Evolutionary conservation across 305 asterid species (phyloP), one percentile per base, ranked within the genome.

Genomic region (Stenogyne calaminthoides): DNA sequence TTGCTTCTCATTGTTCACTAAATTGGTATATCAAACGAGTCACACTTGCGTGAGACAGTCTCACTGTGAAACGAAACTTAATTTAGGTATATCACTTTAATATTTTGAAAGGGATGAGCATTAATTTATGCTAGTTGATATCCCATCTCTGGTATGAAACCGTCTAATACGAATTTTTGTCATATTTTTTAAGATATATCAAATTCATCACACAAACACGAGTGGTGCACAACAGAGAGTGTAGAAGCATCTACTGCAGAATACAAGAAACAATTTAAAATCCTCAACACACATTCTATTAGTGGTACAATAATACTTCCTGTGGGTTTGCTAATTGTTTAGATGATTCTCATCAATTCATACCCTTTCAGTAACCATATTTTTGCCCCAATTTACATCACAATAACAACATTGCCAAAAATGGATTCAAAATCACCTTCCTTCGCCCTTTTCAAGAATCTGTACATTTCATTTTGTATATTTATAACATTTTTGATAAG

Each of bases 381-480:
- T 9, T n/a, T 8, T 9, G 6, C 60, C 59, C 64, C 49, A 32
- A 51, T 47, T 52, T 72, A 59, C 71, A 73, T 47, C 40, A 44
- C 3, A 18, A 18, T 47, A 67, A 54, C 1, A 18, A 18, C 29
- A 67, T 72, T 64, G 54, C 79, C 70, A 83, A 77, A 71, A 80
- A 57, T 57, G 69, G 72, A 76, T 66, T 20, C 68, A 71, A 27
- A 59, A 66, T 20, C 20, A n/a, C 36, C 9, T 22, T 7, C 54
- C 10, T 14, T 34, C 4, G 44, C 57, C 75, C 57, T 57, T 73
- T 46, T 40, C 63, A 51, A 66, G 49, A 47, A 25, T 71, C 77
- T 73, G 68, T 80, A 84, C 80, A 77, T 72, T 80, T 64, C 73
- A 69, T 58, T 71, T 55, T 42, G 63, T 70, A 66, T 80, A 72